Percentiles rank a stretch among this genome's conserved stretches.
Conservation (phyloP, 768 basidiomycete genomes). For the Boletus rufocinnamomeus region DNA sequence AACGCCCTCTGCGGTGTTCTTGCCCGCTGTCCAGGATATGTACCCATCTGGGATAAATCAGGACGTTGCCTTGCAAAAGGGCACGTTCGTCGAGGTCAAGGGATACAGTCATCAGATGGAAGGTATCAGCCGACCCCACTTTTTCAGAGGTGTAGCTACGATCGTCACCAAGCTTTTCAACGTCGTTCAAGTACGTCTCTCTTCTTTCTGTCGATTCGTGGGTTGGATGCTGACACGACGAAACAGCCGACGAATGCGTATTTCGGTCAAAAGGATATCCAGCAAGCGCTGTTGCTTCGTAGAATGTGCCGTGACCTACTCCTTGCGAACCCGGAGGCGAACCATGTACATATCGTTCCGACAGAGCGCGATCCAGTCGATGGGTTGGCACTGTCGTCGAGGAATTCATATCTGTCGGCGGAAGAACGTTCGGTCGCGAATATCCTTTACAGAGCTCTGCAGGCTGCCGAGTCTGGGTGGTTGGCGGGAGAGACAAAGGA, state of each 20-base stretch:
- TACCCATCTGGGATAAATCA: constrained; percentile 92
- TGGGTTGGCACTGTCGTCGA: constrained; percentile 84
- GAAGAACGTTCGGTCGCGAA: constrained; percentile 64
- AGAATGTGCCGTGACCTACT: constrained; percentile 79
- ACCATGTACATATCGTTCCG: constrained; percentile 82
- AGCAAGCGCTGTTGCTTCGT: constrained; percentile 87
- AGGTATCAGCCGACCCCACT: constrained; percentile 80
- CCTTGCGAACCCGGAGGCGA: constrained; percentile 69
- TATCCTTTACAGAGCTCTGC: constrained; percentile 69
- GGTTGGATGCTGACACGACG: neutral
- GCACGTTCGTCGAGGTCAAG: constrained; percentile 91
- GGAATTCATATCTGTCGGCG: constrained; percentile 78
- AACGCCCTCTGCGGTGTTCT: constrained; percentile 69
- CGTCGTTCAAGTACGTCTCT: constrained; percentile 66
- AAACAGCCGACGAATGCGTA: constrained; percentile 81
- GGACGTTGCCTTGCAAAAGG: constrained; percentile 69
- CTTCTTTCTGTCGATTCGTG: neutral
- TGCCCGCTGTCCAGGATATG: constrained; percentile 80
- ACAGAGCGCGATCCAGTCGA: constrained; percentile 70
- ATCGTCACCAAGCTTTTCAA: constrained; percentile 96
- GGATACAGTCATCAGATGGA: constrained; percentile 94
- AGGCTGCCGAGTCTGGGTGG: constrained; percentile 59
- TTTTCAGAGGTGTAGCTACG: constrained; percentile 95
- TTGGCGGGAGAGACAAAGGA: constrained; percentile 47
- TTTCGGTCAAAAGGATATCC: constrained; percentile 98